Percentiles rank a stretch among this genome's conserved stretches.
Conservation (phyloP, 2,329 filamentous ascomycete species). For the Ascochyta koolunga region DNA sequence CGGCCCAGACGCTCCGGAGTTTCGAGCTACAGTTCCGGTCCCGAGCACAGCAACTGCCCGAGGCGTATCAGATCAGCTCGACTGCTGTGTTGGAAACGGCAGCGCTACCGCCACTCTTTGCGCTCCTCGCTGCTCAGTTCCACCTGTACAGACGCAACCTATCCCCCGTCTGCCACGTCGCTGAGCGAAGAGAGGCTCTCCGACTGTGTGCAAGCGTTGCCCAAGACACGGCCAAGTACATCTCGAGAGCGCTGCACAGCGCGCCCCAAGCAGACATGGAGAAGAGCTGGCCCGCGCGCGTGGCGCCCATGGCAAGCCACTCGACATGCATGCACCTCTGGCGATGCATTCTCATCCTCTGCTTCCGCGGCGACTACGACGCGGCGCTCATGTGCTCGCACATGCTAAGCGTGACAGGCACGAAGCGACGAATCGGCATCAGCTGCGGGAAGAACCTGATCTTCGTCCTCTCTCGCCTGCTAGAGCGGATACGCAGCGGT, state of each 20-base stretch:
- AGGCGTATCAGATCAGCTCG: slow-evolving; percentile 71
- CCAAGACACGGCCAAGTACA: slow-evolving; percentile 77
- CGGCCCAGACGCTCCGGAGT: slow-evolving; percentile 69
- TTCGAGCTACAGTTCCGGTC: slow-evolving; percentile 82
- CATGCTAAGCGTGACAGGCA: slow-evolving; percentile 72
- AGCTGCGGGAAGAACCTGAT: slow-evolving; percentile 81
- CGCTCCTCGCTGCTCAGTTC: slow-evolving; percentile 82
- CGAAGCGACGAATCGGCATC: slow-evolving; percentile 72
- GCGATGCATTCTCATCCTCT: slow-evolving; percentile 80
- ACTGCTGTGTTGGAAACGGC: slow-evolving; percentile 73
- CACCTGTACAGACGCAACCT: slow-evolving; percentile 89
- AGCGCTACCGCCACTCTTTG: slow-evolving; percentile 74
- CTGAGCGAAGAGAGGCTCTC: slow-evolving; percentile 73
- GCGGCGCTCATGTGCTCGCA: slow-evolving; percentile 76
- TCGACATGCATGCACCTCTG: slow-evolving; percentile 85
- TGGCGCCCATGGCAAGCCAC: slow-evolving; percentile 72
- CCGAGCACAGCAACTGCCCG: slow-evolving; percentile 77
- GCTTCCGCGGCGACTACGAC: slow-evolving; percentile 75
- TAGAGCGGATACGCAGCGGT: slow-evolving; percentile 59
- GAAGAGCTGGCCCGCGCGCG: slow-evolving; percentile 58
- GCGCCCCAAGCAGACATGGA: slow-evolving; percentile 37
- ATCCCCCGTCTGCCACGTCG: slow-evolving; percentile 69
- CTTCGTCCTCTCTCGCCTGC: slow-evolving; percentile 77
- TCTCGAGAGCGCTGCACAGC: slow-evolving; percentile 68
- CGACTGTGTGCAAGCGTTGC: slow-evolving; percentile 77